Conservation (phyloP, 2,329 filamentous ascomycete species). For the Epichloe sibirici region DNA sequence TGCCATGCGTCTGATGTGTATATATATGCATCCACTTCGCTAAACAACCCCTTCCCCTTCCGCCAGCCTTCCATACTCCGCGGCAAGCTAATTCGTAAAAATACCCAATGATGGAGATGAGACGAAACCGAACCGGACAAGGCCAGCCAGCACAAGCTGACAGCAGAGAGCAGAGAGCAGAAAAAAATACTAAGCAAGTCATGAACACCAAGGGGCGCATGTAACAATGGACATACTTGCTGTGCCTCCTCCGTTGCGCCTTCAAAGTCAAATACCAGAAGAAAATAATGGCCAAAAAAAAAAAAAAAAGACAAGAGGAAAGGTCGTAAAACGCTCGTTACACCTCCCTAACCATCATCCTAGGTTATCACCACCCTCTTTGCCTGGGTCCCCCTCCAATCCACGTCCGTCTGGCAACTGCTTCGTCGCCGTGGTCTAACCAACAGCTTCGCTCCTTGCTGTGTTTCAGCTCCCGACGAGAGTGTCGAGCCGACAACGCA, state of each 20-base stretch:
- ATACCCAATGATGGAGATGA: constrained; percentile 9
- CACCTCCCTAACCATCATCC: too few relatives aligned
- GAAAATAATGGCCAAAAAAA: not conserved
- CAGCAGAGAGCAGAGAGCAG: constrained; percentile 4
- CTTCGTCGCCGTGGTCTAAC: not conserved
- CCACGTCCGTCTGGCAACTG: not conserved
- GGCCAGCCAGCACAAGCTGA: constrained; percentile 3
- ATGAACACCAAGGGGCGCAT: not conserved
- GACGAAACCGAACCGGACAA: not conserved
- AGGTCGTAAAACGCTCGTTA: not conserved
- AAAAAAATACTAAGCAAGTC: not conserved
- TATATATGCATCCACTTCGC: constrained; percentile 3
- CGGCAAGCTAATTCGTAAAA: not conserved
- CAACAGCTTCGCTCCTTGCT: not conserved
- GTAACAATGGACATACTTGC: not conserved
- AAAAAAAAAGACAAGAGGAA: not conserved
- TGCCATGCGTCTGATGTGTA: constrained; percentile 5
- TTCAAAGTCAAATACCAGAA: not conserved
- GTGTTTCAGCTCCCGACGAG: too few relatives aligned
- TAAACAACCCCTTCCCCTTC: not conserved
- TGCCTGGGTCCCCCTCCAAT: not conserved
- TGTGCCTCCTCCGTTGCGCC: constrained; percentile 1
- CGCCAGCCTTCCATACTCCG: too few relatives aligned
- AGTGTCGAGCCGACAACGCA: not conserved
- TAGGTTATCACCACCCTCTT: too few relatives aligned